Percentiles rank a stretch among this genome's conserved stretches.
Evolutionary conservation across 1,139 yeast genomes (phyloP).

Genomic region (Geotrichum klebahnii): DNA sequence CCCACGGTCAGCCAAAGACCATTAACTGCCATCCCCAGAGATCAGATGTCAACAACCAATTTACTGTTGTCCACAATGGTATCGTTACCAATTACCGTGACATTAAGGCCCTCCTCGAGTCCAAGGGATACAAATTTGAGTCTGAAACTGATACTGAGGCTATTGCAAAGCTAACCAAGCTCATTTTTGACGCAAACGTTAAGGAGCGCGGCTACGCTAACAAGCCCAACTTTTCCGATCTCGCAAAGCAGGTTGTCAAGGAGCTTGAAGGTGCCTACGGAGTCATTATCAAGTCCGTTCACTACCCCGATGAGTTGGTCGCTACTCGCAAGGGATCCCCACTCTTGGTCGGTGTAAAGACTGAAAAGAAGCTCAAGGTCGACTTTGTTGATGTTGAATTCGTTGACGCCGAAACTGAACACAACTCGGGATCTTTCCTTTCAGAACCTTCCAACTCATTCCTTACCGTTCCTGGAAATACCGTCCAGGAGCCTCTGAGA

Average conservation of each 20-base stretch:
- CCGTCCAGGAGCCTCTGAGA: conserved; percentile 55
- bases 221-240: conserved; percentile 79
- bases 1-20: conserved; percentile 90
- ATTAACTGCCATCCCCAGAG: conserved; percentile 94
- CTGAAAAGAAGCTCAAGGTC: conserved; percentile 89
- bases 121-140: conserved; percentile 80
- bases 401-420: conserved; percentile 49
- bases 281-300: conserved; percentile 81
- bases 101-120: conserved; percentile 69
- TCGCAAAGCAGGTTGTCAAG: conserved; percentile 85
- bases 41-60: conserved; percentile 77
- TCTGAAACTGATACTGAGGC: conserved; percentile 97
- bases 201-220: conserved; percentile 48
- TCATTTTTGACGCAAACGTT: conserved; percentile 75
- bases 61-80: conserved; percentile 95
- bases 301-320: conserved; percentile 92
- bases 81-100: conserved; percentile 94
- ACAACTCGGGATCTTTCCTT: conserved; percentile 19
- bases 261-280: conserved; percentile 98
- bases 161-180: conserved; percentile 92
- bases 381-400: conserved; percentile 98
- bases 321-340: conserved; percentile 99
- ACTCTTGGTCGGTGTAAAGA: conserved; percentile 91
- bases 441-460: conserved; percentile 11
- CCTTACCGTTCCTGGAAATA: conserved; percentile 31